phyloP scores from a whole-genome alignment of 2,329 filamentous ascomycete genomes.

The Apiospora phragmitis region DNA sequence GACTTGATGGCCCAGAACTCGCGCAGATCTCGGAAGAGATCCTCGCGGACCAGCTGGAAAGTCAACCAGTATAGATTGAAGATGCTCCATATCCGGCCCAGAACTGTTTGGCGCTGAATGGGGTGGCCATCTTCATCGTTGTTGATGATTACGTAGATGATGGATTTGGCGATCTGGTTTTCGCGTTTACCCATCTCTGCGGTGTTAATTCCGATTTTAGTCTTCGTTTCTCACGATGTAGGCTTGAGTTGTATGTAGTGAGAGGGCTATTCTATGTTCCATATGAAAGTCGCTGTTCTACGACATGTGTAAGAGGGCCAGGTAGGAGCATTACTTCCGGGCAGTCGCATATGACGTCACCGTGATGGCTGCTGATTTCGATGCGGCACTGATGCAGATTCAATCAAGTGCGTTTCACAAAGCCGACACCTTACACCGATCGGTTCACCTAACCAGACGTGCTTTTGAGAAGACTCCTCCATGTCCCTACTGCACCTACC shows the following conservation, averaged over 20 bases:
- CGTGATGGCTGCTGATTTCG: background rate
- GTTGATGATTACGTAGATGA: slow-evolving; percentile 38
- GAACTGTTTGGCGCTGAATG: slow-evolving; percentile 25
- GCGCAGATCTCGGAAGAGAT: slow-evolving; percentile 45
- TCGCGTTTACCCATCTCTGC: slow-evolving; percentile 28
- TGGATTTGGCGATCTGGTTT: slow-evolving; percentile 39
- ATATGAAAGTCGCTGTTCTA: background rate
- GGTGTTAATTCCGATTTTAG: background rate
- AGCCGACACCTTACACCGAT: background rate
- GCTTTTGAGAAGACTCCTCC: too few relatives aligned
- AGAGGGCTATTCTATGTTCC: background rate
- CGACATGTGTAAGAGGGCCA: background rate
- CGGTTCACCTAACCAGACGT: too few relatives aligned
- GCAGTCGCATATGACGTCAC: background rate
- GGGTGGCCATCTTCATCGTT: slow-evolving; percentile 28
- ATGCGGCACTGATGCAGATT: background rate
- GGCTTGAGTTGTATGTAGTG: background rate
- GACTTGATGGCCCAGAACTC: slow-evolving; percentile 53
- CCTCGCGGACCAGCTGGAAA: slow-evolving; percentile 27
- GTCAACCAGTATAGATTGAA: slow-evolving; percentile 37
- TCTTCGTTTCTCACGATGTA: background rate
- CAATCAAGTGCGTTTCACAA: background rate
- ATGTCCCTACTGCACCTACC: too few relatives aligned
- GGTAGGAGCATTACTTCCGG: background rate
- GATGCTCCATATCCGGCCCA: slow-evolving; percentile 45